phyloP scores from a whole-genome alignment of 805 yeast genomes.

The Tetrapisispora fleetii region DNA sequence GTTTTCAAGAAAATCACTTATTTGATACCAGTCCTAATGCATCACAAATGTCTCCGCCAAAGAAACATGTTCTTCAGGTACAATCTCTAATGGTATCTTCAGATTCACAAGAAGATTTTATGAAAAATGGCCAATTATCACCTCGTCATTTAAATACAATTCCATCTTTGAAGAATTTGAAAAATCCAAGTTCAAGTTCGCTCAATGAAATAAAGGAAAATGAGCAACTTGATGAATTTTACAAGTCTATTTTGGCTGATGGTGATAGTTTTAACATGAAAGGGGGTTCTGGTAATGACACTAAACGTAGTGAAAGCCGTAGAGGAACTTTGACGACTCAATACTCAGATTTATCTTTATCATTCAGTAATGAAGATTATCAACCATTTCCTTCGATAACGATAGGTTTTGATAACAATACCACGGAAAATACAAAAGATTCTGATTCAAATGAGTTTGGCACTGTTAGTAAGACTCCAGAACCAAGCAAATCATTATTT shows the following conservation, averaged over 20 bases:
- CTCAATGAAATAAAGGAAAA: constrained; percentile 30
- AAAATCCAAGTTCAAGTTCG: constrained; percentile 21
- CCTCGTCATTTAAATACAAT: constrained; percentile 5
- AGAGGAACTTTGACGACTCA: neutral
- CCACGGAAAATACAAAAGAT: neutral
- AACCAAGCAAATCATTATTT: neutral
- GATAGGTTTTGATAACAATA: constrained; percentile 15
- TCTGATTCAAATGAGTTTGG: neutral
- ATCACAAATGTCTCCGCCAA: neutral
- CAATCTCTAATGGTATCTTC: neutral
- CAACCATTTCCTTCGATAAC: constrained; percentile 21
- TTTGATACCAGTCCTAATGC: neutral
- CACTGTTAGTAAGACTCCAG: neutral
- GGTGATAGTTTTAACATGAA: neutral
- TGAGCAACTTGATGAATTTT: constrained; percentile 15
- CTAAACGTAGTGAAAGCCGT: neutral
- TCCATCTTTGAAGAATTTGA: constrained; percentile 8
- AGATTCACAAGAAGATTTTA: neutral
- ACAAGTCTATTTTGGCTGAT: neutral
- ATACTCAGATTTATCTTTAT: constrained; percentile 1
- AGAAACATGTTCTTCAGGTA: neutral
- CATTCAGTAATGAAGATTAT: neutral
- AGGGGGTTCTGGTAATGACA: neutral
- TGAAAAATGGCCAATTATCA: constrained; percentile 3
- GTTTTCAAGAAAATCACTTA: neutral